Conservation (phyloP, 805 yeast genomes). For the Metschnikowia bowlesiae region DNA sequence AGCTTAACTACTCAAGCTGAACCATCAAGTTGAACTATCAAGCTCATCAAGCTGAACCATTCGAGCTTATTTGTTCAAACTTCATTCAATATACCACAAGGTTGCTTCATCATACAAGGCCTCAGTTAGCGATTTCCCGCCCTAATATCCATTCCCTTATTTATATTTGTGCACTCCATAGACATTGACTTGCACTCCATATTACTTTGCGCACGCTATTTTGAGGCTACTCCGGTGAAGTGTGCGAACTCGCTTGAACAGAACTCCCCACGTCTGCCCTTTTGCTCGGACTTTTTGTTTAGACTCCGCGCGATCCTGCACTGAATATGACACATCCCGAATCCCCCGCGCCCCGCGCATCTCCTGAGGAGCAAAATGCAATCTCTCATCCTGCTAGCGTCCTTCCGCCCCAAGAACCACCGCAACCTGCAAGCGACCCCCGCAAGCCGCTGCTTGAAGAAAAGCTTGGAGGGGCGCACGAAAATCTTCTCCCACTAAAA, state of each 20-base stretch:
- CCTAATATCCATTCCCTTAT: too few species aligned
- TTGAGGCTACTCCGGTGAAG: too few species aligned
- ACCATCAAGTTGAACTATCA: too few species aligned
- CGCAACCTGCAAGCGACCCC: not conserved
- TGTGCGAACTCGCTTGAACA: not conserved
- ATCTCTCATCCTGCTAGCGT: not conserved
- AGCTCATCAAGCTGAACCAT: too few species aligned
- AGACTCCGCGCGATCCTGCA: not conserved
- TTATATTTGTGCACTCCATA: too few species aligned
- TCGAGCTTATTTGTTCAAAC: too few species aligned
- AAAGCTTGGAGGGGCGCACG: slow-evolving; percentile 38
- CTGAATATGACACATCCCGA: not conserved
- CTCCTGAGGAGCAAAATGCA: slow-evolving; percentile 2
- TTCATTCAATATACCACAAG: too few species aligned
- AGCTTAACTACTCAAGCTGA: too few species aligned
- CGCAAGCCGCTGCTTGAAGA: slow-evolving; percentile 16
- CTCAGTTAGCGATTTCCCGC: too few species aligned
- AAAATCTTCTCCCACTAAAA: slow-evolving; percentile 36
- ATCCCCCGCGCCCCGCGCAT: not conserved
- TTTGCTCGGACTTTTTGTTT: not conserved
- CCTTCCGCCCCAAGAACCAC: not conserved
- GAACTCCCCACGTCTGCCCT: not conserved
- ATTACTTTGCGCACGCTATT: too few species aligned
- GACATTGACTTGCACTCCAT: too few species aligned
- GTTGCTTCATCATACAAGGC: too few species aligned